Conservation (phyloP, 768 basidiomycete species). For the Phallus indusiatus region DNA sequence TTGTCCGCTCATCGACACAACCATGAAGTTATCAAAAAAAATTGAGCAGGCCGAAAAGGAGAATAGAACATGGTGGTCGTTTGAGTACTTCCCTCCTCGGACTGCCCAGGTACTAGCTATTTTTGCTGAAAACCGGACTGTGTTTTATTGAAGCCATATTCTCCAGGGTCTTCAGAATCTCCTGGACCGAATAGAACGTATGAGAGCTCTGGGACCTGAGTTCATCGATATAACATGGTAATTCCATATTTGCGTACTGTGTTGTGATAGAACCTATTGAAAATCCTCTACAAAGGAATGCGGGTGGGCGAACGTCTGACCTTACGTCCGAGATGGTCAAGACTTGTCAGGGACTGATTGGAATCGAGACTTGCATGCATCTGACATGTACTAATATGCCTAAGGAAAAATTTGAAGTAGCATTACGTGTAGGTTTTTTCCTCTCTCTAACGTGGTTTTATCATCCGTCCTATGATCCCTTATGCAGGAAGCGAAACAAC, state of each 20-base stretch:
- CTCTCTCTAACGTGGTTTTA: not conserved
- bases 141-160: not conserved
- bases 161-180: constrained; percentile 86
- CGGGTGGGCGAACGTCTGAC: constrained; percentile 91
- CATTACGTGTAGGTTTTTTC: constrained; percentile 65
- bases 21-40: constrained; percentile 94
- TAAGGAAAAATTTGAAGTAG: constrained; percentile 87
- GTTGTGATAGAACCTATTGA: constrained; percentile 2
- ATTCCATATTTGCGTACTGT: constrained; percentile 11
- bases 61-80: constrained; percentile 93
- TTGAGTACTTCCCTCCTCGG: constrained; percentile 95
- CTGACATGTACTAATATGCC: constrained; percentile 99
- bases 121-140: not conserved
- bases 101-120: constrained; percentile 69
- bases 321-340: constrained; percentile 90
- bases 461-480: not conserved
- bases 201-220: constrained; percentile 90
- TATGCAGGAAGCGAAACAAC: constrained; percentile 72
- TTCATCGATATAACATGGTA: constrained; percentile 98
- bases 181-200: constrained; percentile 96
- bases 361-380: constrained; percentile 97
- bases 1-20: not conserved
- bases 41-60: constrained; percentile 79
- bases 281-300: constrained; percentile 58
- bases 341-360: constrained; percentile 86